Evolutionary conservation across 139 green algal genomes (phyloP), one percentile per base, ranked within the genome.

Genomic region (Choricystis sp.): DNA sequence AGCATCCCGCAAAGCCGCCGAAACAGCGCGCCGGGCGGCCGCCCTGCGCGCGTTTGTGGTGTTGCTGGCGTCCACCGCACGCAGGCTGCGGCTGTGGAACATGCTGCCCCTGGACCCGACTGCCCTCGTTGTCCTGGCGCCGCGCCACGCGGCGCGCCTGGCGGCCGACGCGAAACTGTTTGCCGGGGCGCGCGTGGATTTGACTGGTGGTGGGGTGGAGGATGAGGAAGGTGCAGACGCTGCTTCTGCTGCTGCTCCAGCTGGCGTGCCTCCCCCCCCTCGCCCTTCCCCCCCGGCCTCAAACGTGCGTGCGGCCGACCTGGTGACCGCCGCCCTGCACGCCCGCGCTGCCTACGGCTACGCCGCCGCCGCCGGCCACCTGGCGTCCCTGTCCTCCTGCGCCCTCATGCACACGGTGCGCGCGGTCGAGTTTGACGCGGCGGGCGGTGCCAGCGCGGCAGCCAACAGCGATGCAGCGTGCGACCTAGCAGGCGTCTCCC

Each of bases 391-490:
- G 26, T 3, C 63, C 19, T 65, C 65, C 21, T 84, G 77, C 65
- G 68, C 79, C 48, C 48, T 65, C 19, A 57, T 84, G 59, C 72
- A 84, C 29, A 84, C 77, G 1, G 27, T 82, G 55, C 59, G 73
- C 49, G 40, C 58, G 26, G 49, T 74, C 9, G 60, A 26, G 58
- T 83, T 85, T 68, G 64, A 83, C 57, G 73, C 71, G 1, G 73
- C 70, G 4, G 73, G 67, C 5, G 78, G 78, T 0, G 78, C 72
- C n/a, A 79, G 70, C 16, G 74, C 31, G 20, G 76, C 79, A n/a
- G 76, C 78, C 25, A 81, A 85, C 72, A 83, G 79, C 29, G 66
- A 76, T 56, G 72, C 76, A 19, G 70, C 83, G 29, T 61, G 66
- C 14, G 65, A 49, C 22, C 67, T 83, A 59, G 68, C 78, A 21